Conservation (phyloP, 2,329 filamentous ascomycete species). For the Thelonectria olida region DNA sequence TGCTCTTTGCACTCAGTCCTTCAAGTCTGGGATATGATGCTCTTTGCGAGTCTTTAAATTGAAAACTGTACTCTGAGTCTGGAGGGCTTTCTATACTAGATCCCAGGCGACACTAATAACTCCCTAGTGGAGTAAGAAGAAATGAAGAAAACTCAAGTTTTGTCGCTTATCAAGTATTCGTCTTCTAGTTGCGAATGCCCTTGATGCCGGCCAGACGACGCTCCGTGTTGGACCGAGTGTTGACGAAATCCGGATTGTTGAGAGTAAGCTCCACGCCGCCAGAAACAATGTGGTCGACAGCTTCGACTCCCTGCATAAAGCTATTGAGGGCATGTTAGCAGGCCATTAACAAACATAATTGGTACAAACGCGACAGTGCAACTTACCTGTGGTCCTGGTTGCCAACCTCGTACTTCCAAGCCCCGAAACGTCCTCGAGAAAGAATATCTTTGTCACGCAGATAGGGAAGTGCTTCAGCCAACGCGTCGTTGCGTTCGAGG, state of each 20-base stretch:
- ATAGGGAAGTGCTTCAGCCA: constrained; percentile 91
- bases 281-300: constrained; percentile 87
- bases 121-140: not conserved
- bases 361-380: not conserved
- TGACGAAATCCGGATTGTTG: constrained; percentile 97
- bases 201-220: constrained; percentile 43
- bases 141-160: not conserved
- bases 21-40: no score
- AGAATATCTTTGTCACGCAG: constrained; percentile 91
- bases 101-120: not conserved
- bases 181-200: not conserved
- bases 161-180: no score
- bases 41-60: no score
- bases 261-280: constrained; percentile 90
- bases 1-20: no score
- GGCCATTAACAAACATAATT: not conserved
- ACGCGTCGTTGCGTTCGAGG: constrained; percentile 92
- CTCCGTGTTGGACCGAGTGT: constrained; percentile 71
- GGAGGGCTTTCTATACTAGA: no score
- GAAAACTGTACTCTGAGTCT: no score
- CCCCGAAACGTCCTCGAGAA: constrained; percentile 95
- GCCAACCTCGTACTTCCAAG: constrained; percentile 96
- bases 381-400: constrained; percentile 90
- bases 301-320: constrained; percentile 98
- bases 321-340: not conserved